Conservation (phyloP, 129 eudicot species). For the Smallanthus sonchifolius region DNA sequence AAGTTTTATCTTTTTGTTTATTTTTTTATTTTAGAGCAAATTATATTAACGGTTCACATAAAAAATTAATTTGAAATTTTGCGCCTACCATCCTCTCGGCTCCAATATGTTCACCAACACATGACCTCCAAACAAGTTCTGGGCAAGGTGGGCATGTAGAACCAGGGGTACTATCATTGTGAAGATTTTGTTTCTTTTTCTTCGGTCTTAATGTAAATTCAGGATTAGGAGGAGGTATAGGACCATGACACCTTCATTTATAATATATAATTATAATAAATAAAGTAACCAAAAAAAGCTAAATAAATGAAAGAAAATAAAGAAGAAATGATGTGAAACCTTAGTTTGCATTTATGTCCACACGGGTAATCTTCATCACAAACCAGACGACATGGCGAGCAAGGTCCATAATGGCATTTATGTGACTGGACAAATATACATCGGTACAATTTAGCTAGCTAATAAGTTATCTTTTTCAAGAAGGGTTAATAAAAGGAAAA, state of each 20-base stretch:
- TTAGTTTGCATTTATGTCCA: constrained; percentile 84
- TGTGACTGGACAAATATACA: constrained; percentile 61
- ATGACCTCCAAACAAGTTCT: constrained; percentile 82
- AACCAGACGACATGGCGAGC: constrained; percentile 75
- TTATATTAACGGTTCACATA: neutral
- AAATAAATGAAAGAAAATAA: neutral
- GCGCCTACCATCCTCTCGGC: constrained; percentile 78
- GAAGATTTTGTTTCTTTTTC: constrained; percentile 58
- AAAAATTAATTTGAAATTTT: neutral
- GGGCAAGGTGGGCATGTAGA: constrained; percentile 87
- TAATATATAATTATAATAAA: neutral
- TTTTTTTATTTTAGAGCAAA: neutral
- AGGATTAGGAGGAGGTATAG: constrained; percentile 84
- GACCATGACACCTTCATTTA: constrained; percentile 80
- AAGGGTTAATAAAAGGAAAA: neutral
- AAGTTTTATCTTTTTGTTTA: neutral
- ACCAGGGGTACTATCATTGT: constrained; percentile 66
- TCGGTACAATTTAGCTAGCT: neutral
- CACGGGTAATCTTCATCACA: constrained; percentile 84
- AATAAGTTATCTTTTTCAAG: neutral
- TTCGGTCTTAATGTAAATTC: constrained; percentile 85
- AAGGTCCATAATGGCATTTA: constrained; percentile 93
- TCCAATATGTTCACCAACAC: constrained; percentile 77
- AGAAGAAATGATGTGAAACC: constrained; percentile 35
- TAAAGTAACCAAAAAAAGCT: neutral